phyloP scores from a whole-genome alignment of 768 basidiomycete species.

The Russula abietina region DNA sequence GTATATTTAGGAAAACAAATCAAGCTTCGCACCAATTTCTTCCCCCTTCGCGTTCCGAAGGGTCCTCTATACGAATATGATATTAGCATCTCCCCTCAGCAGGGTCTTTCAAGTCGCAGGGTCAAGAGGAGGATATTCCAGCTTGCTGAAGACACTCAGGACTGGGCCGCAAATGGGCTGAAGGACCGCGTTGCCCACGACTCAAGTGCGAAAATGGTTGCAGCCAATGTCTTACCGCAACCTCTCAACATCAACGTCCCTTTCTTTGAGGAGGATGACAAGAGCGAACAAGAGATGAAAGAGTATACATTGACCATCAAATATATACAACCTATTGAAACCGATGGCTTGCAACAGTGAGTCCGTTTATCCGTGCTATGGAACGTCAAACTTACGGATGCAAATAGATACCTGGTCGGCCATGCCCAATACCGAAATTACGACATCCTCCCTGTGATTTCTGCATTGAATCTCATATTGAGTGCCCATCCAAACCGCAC shows the following conservation, averaged over 20 bases:
- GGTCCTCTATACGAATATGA: conserved; percentile 46
- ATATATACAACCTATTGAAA: conserved; percentile 41
- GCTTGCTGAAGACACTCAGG: conserved; percentile 40
- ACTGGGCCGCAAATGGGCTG: conserved; percentile 40
- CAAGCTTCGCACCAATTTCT: conserved; percentile 49
- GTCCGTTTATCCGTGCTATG: neutral
- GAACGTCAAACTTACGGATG: conserved; percentile 9
- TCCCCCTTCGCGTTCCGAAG: conserved; percentile 43
- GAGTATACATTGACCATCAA: conserved; percentile 42
- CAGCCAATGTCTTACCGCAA: conserved; percentile 37
- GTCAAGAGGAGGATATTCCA: conserved; percentile 44
- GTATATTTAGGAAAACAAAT: conserved; percentile 34
- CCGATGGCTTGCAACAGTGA: conserved; percentile 38
- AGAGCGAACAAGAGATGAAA: conserved; percentile 33
- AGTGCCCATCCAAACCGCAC: conserved; percentile 39
- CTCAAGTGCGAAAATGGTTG: conserved; percentile 40
- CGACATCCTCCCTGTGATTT: conserved; percentile 43
- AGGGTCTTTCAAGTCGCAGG: conserved; percentile 33
- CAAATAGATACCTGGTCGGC: conserved; percentile 42
- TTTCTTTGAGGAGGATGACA: conserved; percentile 45
- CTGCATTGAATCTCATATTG: conserved; percentile 48
- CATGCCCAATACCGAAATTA: conserved; percentile 38
- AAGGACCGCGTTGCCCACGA: conserved; percentile 44
- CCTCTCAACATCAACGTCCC: conserved; percentile 37
- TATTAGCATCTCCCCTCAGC: conserved; percentile 37